Base-by-base conservation (phyloP, 208 protist species). In the Acanthamoeba lenticulata region DNA sequence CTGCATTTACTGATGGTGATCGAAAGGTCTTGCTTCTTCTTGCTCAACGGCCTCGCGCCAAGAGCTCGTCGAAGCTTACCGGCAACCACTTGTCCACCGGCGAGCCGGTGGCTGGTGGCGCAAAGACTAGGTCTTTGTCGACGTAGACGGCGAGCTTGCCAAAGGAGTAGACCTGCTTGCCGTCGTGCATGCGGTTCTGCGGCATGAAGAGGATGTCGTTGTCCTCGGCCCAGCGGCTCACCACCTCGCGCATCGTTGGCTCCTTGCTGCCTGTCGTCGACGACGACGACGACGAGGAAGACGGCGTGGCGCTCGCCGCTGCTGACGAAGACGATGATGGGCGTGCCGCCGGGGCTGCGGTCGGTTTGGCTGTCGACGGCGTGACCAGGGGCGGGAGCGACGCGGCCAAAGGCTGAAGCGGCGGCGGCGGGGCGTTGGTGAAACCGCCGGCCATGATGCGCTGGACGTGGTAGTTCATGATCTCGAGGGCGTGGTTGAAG, bases 171-270 rank as follows among this genome's bases (percentile, higher is more conserved):
- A 94, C 93, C 65, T 81, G 93, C 55, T 94, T 94, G 93, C 93
- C 93, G 6, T 94, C 93, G 83, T 92, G 83, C 57, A 36, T 67
- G 6, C 86, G 86, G 29, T 13, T 42, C 38, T 62, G 32, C 6
- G 81, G 65, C 77, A 93, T 92, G 93, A 94, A 89, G 7, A 94
- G 47, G 24, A 94, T 2, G 47, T 94, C 93, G 49, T 94, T 94
- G 42, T 94, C 93, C 44, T 88, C 93, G 36, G 93, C 93, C 36
- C 38, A 81, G n/a, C 90, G 62, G 3, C 32, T 44, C 83, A 94
- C 83, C 15, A 94, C 93, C 19, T 94, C 93, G 6, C 42, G 21
- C 93, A 94, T 45, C n/a, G 93, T 90, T 21, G 62, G 81, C 65
- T 94, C 93, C 52, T 77, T 62, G 42, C 40, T 32, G 83, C 34